phyloP scores from a whole-genome alignment of 2,329 filamentous ascomycete species.

The Fusarium dimerum region DNA sequence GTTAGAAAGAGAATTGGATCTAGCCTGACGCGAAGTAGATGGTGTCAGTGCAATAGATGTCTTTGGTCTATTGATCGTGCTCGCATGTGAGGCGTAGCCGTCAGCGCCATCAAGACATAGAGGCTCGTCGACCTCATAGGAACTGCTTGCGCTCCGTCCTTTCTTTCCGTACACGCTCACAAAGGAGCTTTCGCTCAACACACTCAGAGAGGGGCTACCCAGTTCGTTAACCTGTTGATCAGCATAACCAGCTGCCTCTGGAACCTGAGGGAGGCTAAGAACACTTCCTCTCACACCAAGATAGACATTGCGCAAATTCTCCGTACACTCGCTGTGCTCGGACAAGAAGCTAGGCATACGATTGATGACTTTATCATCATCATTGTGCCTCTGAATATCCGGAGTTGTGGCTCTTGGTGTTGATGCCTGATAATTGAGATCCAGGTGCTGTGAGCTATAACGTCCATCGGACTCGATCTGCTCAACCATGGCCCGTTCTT shows the following conservation, averaged over 20 bases:
- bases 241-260: conserved; percentile 37
- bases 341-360: conserved; percentile 68
- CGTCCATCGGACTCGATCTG: conserved; percentile 47
- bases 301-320: conserved; percentile 63
- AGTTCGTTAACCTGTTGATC: conserved; percentile 37
- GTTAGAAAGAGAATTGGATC: conserved; percentile 35
- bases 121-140: conserved; percentile 32
- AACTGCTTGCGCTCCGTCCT: conserved; percentile 24
- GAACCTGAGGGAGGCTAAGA: conserved; percentile 50
- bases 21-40: conserved; percentile 8
- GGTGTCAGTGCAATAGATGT: conserved; percentile 20
- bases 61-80: conserved; percentile 20
- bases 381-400: conserved; percentile 23
- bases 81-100: conserved; percentile 15
- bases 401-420: conserved; percentile 16
- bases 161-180: conserved; percentile 62
- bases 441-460: conserved; percentile 34
- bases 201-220: conserved; percentile 61
- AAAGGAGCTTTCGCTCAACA: conserved; percentile 69
- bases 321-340: conserved; percentile 58
- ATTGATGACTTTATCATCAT: conserved; percentile 43
- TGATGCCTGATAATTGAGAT: conserved; percentile 29
- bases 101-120: conserved; percentile 31
- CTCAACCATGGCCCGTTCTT: conserved; percentile 55
- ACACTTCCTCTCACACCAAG: conserved; percentile 51